phyloP scores from a whole-genome alignment of 75 land plant species.

The Picea sitchensis region DNA sequence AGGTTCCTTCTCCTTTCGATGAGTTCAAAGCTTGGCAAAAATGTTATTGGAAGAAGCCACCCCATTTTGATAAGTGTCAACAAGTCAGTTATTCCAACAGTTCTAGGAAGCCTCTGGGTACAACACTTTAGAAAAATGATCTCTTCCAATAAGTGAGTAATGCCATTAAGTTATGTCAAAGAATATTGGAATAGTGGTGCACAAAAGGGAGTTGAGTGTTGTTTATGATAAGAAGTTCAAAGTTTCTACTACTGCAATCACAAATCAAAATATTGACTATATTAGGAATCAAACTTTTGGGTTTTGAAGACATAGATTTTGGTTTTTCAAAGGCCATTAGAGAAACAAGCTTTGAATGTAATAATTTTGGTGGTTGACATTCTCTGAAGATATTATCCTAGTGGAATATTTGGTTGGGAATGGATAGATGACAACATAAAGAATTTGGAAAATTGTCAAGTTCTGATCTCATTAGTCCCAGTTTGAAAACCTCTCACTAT shows the following conservation, averaged over 20 bases:
- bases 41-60: slow-evolving; percentile 7
- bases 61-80: neutral
- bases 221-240: neutral
- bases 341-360: too few relatives aligned
- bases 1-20: too few relatives aligned
- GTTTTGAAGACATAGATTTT: too few relatives aligned
- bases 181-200: neutral
- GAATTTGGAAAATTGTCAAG: too few relatives aligned
- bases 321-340: too few relatives aligned
- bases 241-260: neutral
- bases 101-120: slow-evolving; percentile 6
- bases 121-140: neutral
- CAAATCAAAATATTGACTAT: neutral
- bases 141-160: neutral
- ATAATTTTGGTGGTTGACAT: too few relatives aligned
- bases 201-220: slow-evolving; percentile 1
- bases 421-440: too few relatives aligned
- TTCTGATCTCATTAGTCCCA: too few relatives aligned
- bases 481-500: too few relatives aligned
- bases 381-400: too few relatives aligned
- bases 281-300: too few relatives aligned
- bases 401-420: too few relatives aligned
- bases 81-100: neutral
- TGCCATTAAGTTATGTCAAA: neutral
- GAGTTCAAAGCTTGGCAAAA: slow-evolving; percentile 13